A percentile compares a stretch with the other conserved stretches of the same genome.
These are phyloP conservation scores for Ophiocordyceps australis DNA, from an alignment of 2,329 filamentous ascomycete genomes.

Conservation along the genomic window DNA sequence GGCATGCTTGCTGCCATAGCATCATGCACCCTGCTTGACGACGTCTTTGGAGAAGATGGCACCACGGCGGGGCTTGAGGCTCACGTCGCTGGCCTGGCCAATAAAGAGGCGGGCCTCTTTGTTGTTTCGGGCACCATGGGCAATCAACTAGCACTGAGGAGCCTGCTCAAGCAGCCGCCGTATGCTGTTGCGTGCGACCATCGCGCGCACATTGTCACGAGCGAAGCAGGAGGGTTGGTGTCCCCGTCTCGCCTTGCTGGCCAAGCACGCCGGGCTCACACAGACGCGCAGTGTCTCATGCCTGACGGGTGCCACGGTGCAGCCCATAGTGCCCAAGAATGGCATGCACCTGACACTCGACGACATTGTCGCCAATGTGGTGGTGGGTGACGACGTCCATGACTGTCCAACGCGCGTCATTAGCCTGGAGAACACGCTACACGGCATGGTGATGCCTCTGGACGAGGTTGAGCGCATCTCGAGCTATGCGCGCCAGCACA, in stretches of 20 bases:
- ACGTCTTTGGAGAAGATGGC: slow-evolving; percentile 66
- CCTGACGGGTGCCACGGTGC: slow-evolving; percentile 53
- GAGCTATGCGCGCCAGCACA: slow-evolving; percentile 44
- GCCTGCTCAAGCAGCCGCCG: slow-evolving; percentile 63
- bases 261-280: not conserved
- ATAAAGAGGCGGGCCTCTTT: slow-evolving; percentile 61
- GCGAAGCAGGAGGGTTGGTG: slow-evolving; percentile 40
- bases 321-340: slow-evolving; percentile 50
- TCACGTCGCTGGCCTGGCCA: slow-evolving; percentile 53
- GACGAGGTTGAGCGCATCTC: slow-evolving; percentile 51
- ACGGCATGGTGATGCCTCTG: slow-evolving; percentile 63
- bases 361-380: slow-evolving; percentile 49
- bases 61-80: slow-evolving; percentile 62
- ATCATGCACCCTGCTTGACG: slow-evolving; percentile 59
- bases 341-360: slow-evolving; percentile 57
- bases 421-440: slow-evolving; percentile 70
- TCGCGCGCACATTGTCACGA: slow-evolving; percentile 58
- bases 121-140: slow-evolving; percentile 89
- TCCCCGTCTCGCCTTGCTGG: not conserved
- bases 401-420: slow-evolving; percentile 66
- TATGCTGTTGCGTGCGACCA: slow-evolving; percentile 66
- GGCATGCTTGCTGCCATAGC: slow-evolving; percentile 71
- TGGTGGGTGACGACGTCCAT: slow-evolving; percentile 49
- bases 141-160: slow-evolving; percentile 69
- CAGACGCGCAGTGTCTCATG: slow-evolving; percentile 39